These are phyloP conservation scores for Madurella fahalii DNA, from an alignment of 2,329 filamentous ascomycete genomes.

Conservation along the genomic window DNA sequence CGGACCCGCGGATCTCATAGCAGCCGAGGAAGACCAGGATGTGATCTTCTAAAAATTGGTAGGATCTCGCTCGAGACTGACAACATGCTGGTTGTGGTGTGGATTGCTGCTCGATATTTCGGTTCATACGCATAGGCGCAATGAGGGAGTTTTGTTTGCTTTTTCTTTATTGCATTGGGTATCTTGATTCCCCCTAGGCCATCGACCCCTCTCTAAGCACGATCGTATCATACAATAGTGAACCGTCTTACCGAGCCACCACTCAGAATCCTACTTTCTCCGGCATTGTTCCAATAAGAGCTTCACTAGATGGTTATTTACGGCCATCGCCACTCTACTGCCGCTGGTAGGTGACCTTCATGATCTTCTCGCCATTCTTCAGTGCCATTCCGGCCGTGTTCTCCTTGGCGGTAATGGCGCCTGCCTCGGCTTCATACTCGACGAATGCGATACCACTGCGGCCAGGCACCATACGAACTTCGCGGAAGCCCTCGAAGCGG, in stretches of 20 bases:
- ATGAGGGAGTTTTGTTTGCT: slow-evolving; percentile 18
- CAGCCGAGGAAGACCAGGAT: slow-evolving; percentile 73
- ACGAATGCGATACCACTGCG: slow-evolving; percentile 89
- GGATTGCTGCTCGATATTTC: slow-evolving; percentile 14
- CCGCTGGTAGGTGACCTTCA: slow-evolving; percentile 95
- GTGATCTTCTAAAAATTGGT: slow-evolving; percentile 66
- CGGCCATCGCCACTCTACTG: slow-evolving; percentile 51
- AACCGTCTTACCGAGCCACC: slow-evolving; percentile 1
- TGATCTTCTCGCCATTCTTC: slow-evolving; percentile 67
- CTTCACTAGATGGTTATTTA: not conserved
- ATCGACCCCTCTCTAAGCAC: not conserved
- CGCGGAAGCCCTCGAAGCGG: slow-evolving; percentile 88
- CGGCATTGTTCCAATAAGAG: not conserved
- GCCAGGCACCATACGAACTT: slow-evolving; percentile 84
- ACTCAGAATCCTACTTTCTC: not conserved
- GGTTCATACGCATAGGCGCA: slow-evolving; percentile 19
- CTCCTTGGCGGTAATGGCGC: slow-evolving; percentile 91
- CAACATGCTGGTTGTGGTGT: not conserved
- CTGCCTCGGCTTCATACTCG: slow-evolving; percentile 87
- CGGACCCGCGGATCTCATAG: slow-evolving; percentile 62
- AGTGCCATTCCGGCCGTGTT: slow-evolving; percentile 81
- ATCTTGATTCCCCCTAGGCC: slow-evolving; percentile 9
- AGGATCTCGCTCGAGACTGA: not conserved
- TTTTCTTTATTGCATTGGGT: slow-evolving; percentile 21
- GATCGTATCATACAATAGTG: slow-evolving; percentile 1